These are phyloP conservation scores for Mycena capillaripes DNA, from an alignment of 768 basidiomycete species.

Conservation along the genomic window DNA sequence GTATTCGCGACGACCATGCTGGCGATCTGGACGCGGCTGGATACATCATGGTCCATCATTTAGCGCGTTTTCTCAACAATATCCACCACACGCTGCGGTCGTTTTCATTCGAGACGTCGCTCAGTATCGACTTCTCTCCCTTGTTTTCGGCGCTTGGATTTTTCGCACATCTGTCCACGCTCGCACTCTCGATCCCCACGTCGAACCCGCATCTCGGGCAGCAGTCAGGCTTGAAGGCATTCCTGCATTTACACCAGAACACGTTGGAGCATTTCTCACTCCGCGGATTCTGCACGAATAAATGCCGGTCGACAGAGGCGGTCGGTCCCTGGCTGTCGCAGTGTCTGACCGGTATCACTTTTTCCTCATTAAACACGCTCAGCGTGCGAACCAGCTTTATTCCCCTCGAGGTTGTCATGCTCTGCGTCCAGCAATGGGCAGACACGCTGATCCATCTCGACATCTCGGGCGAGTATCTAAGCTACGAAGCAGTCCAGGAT, in stretches of 20 bases:
- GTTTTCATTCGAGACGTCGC: conserved; percentile 33
- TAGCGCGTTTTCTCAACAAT: conserved; percentile 31
- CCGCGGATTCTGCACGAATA: conserved; percentile 17
- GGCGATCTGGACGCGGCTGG: conserved; percentile 16
- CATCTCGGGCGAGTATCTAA: conserved; percentile 22
- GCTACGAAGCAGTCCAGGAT: conserved; percentile 11
- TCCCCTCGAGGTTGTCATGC: conserved; percentile 13
- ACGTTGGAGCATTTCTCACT: conserved; percentile 20
- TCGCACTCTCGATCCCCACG: conserved; percentile 24
- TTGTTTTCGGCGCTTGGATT: conserved; percentile 23
- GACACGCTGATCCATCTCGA: conserved; percentile 17
- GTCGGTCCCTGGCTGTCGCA: conserved; percentile 26
- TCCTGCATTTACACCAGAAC: conserved; percentile 11
- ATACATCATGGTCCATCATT: conserved; percentile 28
- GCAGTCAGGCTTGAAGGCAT: conserved; percentile 21
- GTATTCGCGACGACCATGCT: conserved; percentile 23
- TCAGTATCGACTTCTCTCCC: conserved; percentile 24
- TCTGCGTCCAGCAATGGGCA: conserved; percentile 23
- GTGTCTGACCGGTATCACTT: conserved; percentile 26
- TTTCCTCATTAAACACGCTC: conserved; percentile 11
- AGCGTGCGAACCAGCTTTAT: conserved; percentile 28
- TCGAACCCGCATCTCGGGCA: conserved; percentile 19
- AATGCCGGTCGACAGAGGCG: not conserved
- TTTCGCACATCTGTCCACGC: conserved; percentile 22
- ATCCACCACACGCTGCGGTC: conserved; percentile 16